Base-by-base conservation (phyloP, 139 green algal genomes). In the Coelastrella sp. region DNA sequence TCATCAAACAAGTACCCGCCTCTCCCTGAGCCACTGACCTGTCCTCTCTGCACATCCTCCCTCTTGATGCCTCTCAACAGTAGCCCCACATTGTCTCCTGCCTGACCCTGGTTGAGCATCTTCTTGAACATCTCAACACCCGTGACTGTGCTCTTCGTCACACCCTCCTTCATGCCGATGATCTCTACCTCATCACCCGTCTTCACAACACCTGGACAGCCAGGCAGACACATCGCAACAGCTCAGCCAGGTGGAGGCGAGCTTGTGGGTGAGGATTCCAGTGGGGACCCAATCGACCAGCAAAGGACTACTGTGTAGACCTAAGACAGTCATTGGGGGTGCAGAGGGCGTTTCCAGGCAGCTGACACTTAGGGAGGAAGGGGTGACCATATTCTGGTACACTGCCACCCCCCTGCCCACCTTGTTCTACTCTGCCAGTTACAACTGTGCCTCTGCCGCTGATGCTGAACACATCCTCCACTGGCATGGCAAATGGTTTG, bases 111-210 rank as follows among this genome's bases (percentile, higher is more conserved):
- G 91, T 96, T 96, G 35, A 99, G 91, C 27, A 66, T 90, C 94
- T 99, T 99, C 94, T 99, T 99, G 94, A 99, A 99, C 98, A 99
- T 99, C 94, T 99, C 97, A 81, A 99, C 96, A 27, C 96, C 97
- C 1, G 98, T 99, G 4, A 99, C 97, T 7, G 93, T 99, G 11
- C 95, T 97, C 94, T 98, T 99, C 66, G 92, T 94, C 68, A 84
- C 90, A 6, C 89, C 76, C 4, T 94, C 92, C 56, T 95, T 93
- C 61, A 99, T 95, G 81, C 98, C 98, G 25, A 99, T 84, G 83
- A 99, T 96, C 92, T 99, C 97, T 7, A 99, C 92, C 24, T 99
- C 96, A 9, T 99, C 97, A 4, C 98, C 98, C 0, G 92, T 72
- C 92, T 98, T 98, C 65, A 99, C 93, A 27, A 99, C 92, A 75